Conservation (phyloP, 176 grass and related monocot genomes). For the Ananas comosus region DNA sequence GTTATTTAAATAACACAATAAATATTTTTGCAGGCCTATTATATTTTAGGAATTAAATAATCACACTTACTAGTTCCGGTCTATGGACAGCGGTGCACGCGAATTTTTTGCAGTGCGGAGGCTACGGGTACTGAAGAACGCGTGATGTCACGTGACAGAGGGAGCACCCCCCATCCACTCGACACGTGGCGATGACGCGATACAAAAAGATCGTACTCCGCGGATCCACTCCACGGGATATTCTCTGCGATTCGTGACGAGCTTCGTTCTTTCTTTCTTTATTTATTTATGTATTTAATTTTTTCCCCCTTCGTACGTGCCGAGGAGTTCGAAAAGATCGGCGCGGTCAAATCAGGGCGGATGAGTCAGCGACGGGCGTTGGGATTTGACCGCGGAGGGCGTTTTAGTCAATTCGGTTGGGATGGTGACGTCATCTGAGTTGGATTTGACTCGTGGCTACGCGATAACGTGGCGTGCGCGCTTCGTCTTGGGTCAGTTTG, state of each 20-base stretch:
- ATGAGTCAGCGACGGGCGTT: neutral
- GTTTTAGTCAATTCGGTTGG: neutral
- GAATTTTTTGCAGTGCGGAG: neutral
- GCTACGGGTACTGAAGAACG: neutral
- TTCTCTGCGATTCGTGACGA: neutral
- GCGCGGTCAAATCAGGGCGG: neutral
- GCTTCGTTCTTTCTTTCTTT: too few relatives aligned
- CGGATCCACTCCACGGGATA: neutral
- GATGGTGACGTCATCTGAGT: neutral
- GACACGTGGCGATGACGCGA: constrained; percentile 9
- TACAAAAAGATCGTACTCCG: neutral
- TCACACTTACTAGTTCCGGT: too few relatives aligned
- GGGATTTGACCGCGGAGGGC: neutral
- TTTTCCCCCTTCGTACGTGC: too few relatives aligned
- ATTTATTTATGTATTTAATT: too few relatives aligned
- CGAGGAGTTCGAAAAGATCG: neutral
- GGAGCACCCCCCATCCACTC: neutral
- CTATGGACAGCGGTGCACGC: neutral
- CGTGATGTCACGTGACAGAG: constrained; percentile 19
- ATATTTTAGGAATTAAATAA: too few relatives aligned
- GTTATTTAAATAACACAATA: too few relatives aligned
- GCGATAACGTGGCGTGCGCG: neutral
- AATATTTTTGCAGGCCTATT: too few relatives aligned
- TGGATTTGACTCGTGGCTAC: neutral
- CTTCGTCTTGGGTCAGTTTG: neutral